phyloP scores from a whole-genome alignment of 371 early-diverging fungal species.

The Choanephora cucurbitarum region DNA sequence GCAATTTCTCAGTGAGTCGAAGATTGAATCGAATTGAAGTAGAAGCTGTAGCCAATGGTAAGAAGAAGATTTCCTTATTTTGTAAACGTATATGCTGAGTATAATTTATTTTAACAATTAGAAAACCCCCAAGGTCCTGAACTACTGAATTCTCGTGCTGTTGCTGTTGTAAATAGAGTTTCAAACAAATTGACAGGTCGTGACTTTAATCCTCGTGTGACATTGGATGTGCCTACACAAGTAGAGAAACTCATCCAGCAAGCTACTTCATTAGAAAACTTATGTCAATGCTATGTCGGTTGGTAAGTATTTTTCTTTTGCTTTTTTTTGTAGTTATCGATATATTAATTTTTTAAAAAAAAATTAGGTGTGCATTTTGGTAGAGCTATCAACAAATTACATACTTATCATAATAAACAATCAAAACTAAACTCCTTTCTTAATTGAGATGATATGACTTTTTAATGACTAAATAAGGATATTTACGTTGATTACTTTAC shows the following conservation, averaged over 20 bases:
- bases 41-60: conserved; percentile 54
- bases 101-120: too few relatives aligned
- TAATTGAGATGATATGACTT: too few relatives aligned
- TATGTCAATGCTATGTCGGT: conserved; percentile 95
- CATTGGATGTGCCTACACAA: conserved; percentile 84
- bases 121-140: conserved; percentile 53
- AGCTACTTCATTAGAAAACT: conserved; percentile 92
- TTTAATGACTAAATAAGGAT: too few relatives aligned
- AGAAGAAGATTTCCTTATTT: too few relatives aligned
- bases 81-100: too few relatives aligned
- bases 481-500: too few relatives aligned
- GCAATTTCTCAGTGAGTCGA: conserved; percentile 51
- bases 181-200: conserved; percentile 87
- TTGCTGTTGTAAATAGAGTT: conserved; percentile 63
- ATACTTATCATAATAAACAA: too few relatives aligned
- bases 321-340: too few relatives aligned
- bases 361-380: conserved; percentile 28
- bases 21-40: conserved; percentile 50
- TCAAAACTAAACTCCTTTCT: too few relatives aligned
- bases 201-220: conserved; percentile 87
- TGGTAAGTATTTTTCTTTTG: conserved; percentile 72
- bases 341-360: too few relatives aligned
- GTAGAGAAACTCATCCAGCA: conserved; percentile 93
- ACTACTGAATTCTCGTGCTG: conserved; percentile 57
- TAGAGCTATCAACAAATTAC: too few relatives aligned